Base-by-base conservation (phyloP, 805 yeast species). In the Candida schatavii region DNA sequence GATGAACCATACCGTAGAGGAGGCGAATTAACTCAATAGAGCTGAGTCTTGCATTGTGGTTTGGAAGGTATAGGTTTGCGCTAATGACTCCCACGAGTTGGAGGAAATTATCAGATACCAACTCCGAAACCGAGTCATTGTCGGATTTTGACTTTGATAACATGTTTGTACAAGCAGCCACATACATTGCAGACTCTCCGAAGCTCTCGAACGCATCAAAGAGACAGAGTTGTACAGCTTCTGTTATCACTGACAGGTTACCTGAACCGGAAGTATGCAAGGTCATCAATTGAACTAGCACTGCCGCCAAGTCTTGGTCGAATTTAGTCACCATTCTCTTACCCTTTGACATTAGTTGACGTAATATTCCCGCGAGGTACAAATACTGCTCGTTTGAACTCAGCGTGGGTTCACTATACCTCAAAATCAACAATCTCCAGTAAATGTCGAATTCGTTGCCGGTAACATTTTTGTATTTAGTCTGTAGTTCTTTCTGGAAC, bases 361-460 rank as follows among this genome's bases (percentile, higher is more conserved):
- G 42, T 7, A 26, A 55, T 7, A 49, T 52, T 47, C 20, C 35
- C 39, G 52, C 27, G 35, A 45, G 60, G 43, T 36, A 58, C 6
- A 18, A 18, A 17, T 14, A 36, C 22, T 42, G 51, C 29, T 37
- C 36, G 11, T 42, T 49, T 10, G 54, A 48, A 27, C 55, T 52
- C 18, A 62, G 51, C 3, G 56, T 46, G n/a, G 54, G 54, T 13
- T 64, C 49, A 5, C 72, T 61, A 47, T 64, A 52, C 31, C 61
- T 67, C 29, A 80, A 51, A 14, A 80, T 47, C 2, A 68, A 47
- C 11, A 77, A 47, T 55, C 78, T 72, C 85, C 86, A 80, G 50
- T 73, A 74, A 4, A 76, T 50, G 4, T 73, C 74, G 20, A 64
- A 54, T n/a, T 69, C 47, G 4, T 49, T 48, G 25, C 31, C 6